Evolutionary conservation across 1,284 basidiomycete genomes (phyloP), one percentile per base, ranked within the genome.

Genomic region (Pholiota adiposa): DNA sequence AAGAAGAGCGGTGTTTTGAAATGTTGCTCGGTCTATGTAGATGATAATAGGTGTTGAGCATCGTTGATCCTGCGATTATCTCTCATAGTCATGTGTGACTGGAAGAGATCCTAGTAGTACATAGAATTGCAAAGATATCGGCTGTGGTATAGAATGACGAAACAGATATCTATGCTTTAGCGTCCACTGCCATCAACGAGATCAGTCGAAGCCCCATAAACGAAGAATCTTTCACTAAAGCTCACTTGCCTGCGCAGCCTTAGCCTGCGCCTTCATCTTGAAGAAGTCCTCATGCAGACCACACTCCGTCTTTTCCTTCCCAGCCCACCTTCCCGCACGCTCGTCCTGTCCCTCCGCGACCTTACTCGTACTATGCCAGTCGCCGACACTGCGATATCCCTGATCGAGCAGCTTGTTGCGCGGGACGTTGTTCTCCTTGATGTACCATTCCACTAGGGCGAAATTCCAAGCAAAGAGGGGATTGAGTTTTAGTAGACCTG

Each of bases 361-460:
- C 72, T 89, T 88, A 23, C 75, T 78, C 0, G 97, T 99, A 64
- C 94, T 96, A 77, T 99, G 97, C 92, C 95, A 97, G 76, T 99
- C 97, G 8, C 97, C 97, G 63, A 99, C 88, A 68, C 92, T 95
- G 69, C 89, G 90, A 82, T 98, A 99, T 1, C 97, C 97, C 71
- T 95, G 85, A 66, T 89, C 89, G 40, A 98, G 84, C 3, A 99
- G 83, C 63, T 86, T 88, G 79, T 99, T 98, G 68, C 89, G 88
- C 1, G 96, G 96, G 1, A 98, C 96, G 31, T 86, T 80, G 77
- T 98, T 88, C 63, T 86, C 82, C 57, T 88, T 87, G 60, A 97
- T 84, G 73, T 98, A 97, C 70, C 87, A 88, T 66, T 98, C 90
- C 21, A 98, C 93, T 56, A 94, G 78, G 12, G 80, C 76, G 76